These are phyloP conservation scores for Draba incana DNA, from an alignment of 345 rosid species.

Conservation along the genomic window DNA sequence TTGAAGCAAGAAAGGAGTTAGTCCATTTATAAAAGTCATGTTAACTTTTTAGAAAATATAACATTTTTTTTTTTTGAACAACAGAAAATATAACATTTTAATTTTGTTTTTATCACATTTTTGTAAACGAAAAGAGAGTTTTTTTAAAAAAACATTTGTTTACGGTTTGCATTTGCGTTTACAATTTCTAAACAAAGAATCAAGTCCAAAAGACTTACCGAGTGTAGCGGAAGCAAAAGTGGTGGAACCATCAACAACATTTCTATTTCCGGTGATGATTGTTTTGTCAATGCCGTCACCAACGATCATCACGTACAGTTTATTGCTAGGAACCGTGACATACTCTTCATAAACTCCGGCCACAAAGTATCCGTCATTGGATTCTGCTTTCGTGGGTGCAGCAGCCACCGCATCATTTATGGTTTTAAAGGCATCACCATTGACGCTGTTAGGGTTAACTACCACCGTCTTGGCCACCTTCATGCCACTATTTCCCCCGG, in stretches of 20 bases:
- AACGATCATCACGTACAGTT: slow-evolving; percentile 52
- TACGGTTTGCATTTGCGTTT: background rate
- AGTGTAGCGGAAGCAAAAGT: slow-evolving; percentile 64
- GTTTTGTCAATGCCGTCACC: slow-evolving; percentile 61
- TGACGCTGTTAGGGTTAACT: slow-evolving; percentile 47
- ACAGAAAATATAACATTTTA: too few species aligned
- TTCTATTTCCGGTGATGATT: slow-evolving; percentile 57
- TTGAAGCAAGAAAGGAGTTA: background rate
- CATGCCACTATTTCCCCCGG: slow-evolving; percentile 12
- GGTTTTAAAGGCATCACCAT: slow-evolving; percentile 46
- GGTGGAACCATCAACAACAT: slow-evolving; percentile 51
- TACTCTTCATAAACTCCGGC: slow-evolving; percentile 58
- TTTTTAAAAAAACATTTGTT: too few species aligned
- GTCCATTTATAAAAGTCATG: background rate
- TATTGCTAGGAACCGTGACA: slow-evolving; percentile 47
- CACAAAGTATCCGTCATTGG: slow-evolving; percentile 38
- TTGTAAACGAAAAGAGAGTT: background rate
- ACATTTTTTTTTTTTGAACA: too few species aligned
- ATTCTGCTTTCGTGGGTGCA: slow-evolving; percentile 47
- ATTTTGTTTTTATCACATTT: too few species aligned
- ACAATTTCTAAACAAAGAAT: background rate
- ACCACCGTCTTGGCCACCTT: slow-evolving; percentile 44
- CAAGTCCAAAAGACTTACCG: slow-evolving; percentile 39
- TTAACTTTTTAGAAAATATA: too few species aligned
- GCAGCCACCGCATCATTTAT: slow-evolving; percentile 54